phyloP scores from a whole-genome alignment of 768 basidiomycete species.

The Tremella yokohamensis region DNA sequence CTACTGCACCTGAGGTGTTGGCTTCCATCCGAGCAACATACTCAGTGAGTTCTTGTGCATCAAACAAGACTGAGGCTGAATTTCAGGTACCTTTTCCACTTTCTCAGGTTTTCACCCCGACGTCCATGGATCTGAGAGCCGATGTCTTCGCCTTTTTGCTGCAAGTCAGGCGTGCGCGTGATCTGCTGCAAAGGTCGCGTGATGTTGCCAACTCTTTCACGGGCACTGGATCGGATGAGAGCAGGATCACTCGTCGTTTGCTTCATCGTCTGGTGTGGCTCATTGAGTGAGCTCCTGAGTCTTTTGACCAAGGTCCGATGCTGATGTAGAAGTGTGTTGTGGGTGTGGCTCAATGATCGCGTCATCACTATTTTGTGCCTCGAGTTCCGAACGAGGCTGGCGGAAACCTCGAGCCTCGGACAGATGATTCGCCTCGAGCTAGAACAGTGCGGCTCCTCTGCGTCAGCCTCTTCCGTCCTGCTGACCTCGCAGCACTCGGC shows the following conservation, averaged over 20 bases:
- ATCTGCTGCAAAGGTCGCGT: conserved; percentile 14
- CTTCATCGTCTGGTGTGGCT: conserved; percentile 26
- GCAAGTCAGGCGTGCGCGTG: conserved; percentile 28
- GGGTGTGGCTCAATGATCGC: conserved; percentile 25
- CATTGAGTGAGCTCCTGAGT: conserved; percentile 20
- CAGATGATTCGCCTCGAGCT: conserved; percentile 35
- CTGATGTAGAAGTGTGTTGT: conserved; percentile 17
- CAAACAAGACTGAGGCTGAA: not conserved
- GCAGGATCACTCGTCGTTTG: not conserved
- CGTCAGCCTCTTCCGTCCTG: not conserved
- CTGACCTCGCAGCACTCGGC: conserved; percentile 17
- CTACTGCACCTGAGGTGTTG: conserved; percentile 3
- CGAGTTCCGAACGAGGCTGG: conserved; percentile 18
- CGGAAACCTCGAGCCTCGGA: conserved; percentile 19
- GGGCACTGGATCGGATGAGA: conserved; percentile 7
- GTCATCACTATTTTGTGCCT: conserved; percentile 23
- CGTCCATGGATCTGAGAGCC: conserved; percentile 33
- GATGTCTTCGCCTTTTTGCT: conserved; percentile 40
- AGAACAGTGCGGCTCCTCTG: conserved; percentile 24
- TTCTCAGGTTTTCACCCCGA: conserved; percentile 37
- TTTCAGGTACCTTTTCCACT: conserved; percentile 42
- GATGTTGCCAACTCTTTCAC: conserved; percentile 1
- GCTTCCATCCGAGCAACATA: conserved; percentile 16
- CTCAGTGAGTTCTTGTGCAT: conserved; percentile 2
- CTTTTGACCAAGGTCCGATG: not conserved